Base-by-base conservation (phyloP, 345 rosid species). In the Diplotaxis tenuifolia region DNA sequence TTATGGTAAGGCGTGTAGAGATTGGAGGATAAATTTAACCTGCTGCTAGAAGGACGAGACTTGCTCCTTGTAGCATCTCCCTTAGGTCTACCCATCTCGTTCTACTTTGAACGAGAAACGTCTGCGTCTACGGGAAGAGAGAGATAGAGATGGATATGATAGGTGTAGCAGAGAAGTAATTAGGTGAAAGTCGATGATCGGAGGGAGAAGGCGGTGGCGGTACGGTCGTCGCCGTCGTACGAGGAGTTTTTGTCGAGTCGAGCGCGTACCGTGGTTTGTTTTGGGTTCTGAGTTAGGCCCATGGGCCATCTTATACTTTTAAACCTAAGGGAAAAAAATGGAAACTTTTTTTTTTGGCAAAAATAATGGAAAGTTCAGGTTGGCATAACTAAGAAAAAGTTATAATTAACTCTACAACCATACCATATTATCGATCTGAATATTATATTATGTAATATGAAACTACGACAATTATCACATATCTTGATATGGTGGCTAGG, bases 41-140 rank as follows among this genome's bases (percentile, higher is more conserved):
- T 87, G 92, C 98, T 93, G 89, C 98, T 93, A 7, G 98, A 93
- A 69, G 98, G 92, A 40, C 98, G 97, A 19, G 88, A 82, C 84
- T 90, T 93, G 87, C 82, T 85, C 81, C 93, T 78, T 50, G 77
- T 86, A 34, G 80, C 87, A 29, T 89, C 98, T 73, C 96, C 98
- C 73, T 90, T 93, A 64, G 81, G 92, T 78, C 73, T 90, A n/a
- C 97, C 96, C 98, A 93, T 90, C 63, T 47, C 57, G 15, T 62
- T 69, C 23, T 40, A 62, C 59, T 36, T 5, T 63, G 21, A 29
- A 52, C n/a, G 15, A 19, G 23, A 50, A 55, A 53, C 3, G 50
- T 15, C 23, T n/a, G 52, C 62, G 34, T 32, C 15, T 67, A 53
- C 10, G 5, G 58, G 21, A 14, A 20, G n/a, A 49, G 70, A 15